A percentile compares a stretch with the other conserved stretches of the same genome.
Conservation (phyloP, 371 early-diverging fungal species). For the Nematocida ironsii region DNA sequence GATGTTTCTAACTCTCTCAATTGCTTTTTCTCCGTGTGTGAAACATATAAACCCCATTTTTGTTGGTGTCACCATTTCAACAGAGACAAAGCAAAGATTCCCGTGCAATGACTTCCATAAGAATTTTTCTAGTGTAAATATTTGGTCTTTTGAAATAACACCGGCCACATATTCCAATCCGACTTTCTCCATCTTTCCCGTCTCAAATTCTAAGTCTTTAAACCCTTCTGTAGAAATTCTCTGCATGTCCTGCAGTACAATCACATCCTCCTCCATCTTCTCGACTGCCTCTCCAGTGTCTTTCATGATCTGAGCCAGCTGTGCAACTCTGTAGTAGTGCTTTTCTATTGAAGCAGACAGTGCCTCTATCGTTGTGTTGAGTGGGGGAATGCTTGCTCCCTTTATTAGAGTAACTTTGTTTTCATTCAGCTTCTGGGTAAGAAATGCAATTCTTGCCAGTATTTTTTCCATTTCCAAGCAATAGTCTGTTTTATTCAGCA, state of each 20-base stretch:
- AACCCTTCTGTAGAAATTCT: conserved; percentile 48
- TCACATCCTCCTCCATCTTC: conserved; percentile 60
- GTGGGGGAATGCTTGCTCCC: conserved; percentile 36
- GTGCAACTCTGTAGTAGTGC: conserved; percentile 61
- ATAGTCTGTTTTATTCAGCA: conserved; percentile 26
- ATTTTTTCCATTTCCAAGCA: conserved; percentile 56
- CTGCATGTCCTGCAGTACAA: conserved; percentile 65
- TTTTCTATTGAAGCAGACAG: conserved; percentile 64
- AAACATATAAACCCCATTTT: conserved; percentile 68
- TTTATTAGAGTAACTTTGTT: conserved; percentile 49
- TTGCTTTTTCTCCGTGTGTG: conserved; percentile 65
- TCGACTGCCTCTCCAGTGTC: conserved; percentile 43
- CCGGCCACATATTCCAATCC: conserved; percentile 66
- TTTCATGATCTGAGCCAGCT: conserved; percentile 64
- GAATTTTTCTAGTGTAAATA: conserved; percentile 62
- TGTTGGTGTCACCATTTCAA: conserved; percentile 20
- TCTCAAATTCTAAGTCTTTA: conserved; percentile 45
- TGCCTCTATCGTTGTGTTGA: conserved; percentile 19
- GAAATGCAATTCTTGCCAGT: conserved; percentile 61
- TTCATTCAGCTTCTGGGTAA: conserved; percentile 55
- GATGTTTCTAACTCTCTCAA: conserved; percentile 61
- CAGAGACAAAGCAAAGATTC: conserved; percentile 63
- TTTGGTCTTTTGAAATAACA: conserved; percentile 65
- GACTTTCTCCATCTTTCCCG: conserved; percentile 11
- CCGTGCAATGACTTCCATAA: conserved; percentile 64